Percentiles rank a stretch among this genome's conserved stretches.
phyloP scores from a whole-genome alignment of 192 early-diverging fungal species.

The Coemansia sp. region DNA sequence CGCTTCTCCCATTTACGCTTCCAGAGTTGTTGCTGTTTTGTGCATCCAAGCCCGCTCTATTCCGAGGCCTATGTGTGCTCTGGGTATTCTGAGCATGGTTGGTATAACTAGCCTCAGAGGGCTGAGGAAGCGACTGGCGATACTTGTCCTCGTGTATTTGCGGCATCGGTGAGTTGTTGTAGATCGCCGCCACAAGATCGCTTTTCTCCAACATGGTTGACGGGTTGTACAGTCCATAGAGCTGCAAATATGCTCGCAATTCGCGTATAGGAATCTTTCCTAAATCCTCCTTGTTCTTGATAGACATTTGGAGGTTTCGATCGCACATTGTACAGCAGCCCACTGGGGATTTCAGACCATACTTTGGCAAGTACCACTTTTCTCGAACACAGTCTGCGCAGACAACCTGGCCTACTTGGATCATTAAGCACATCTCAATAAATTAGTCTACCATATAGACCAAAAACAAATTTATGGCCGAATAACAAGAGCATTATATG shows the following conservation, averaged over 20 bases:
- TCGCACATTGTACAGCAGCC: slow-evolving; percentile 42
- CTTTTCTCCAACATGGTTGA: slow-evolving; percentile 44
- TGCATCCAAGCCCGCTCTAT: slow-evolving; percentile 2
- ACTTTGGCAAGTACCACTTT: slow-evolving; percentile 55
- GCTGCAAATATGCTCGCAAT: slow-evolving; percentile 41
- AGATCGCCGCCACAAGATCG: slow-evolving; percentile 42
- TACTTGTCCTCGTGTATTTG: slow-evolving; percentile 41
- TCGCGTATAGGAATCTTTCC: slow-evolving; percentile 29
- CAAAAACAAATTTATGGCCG: no score
- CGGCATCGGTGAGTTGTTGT: slow-evolving; percentile 46
- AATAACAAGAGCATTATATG: no score
- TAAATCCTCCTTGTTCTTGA: slow-evolving; percentile 29
- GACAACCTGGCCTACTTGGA: slow-evolving; percentile 39
- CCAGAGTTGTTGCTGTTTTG: background rate
- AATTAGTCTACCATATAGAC: no score
- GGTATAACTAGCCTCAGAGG: slow-evolving; percentile 15
- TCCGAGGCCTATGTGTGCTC: background rate
- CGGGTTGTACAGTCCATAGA: slow-evolving; percentile 44
- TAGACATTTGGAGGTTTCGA: slow-evolving; percentile 43
- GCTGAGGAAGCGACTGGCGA: slow-evolving; percentile 35
- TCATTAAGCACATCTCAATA: background rate
- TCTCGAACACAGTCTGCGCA: slow-evolving; percentile 42
- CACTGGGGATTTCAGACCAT: slow-evolving; percentile 38
- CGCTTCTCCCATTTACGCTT: background rate
- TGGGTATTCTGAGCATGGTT: slow-evolving; percentile 14